Conservation (phyloP, 805 yeast species). For the Candida golubevii region DNA sequence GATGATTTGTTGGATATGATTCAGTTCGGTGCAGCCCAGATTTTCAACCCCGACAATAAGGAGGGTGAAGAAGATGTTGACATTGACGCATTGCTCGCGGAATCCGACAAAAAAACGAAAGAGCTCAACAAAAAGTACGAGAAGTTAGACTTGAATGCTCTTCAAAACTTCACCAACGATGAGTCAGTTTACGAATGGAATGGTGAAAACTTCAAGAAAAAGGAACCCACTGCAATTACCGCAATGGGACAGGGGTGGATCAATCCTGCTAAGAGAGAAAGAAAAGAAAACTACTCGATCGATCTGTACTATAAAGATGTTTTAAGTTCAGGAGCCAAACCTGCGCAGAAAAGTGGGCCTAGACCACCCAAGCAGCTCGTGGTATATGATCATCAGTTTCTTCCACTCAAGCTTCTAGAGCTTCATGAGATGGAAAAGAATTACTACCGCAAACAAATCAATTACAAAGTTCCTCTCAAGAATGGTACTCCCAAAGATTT, state of each 20-base stretch:
- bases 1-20: conserved; percentile 78
- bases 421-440: conserved; percentile 79
- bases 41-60: conserved; percentile 37
- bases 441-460: conserved; percentile 64
- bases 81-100: conserved; percentile 55
- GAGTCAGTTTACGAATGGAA: conserved; percentile 80
- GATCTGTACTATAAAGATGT: conserved; percentile 85
- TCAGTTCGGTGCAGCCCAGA: conserved; percentile 74
- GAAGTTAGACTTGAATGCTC: conserved; percentile 67
- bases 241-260: conserved; percentile 64
- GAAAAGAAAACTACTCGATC: conserved; percentile 80
- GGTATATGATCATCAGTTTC: conserved; percentile 88
- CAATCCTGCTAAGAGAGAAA: conserved; percentile 79
- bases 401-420: conserved; percentile 69
- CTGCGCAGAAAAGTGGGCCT: conserved; percentile 52
- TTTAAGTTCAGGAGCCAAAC: conserved; percentile 55
- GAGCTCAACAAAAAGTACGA: conserved; percentile 61
- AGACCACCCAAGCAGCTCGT: conserved; percentile 81
- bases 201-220: conserved; percentile 74
- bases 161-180: conserved; percentile 70
- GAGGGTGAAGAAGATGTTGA: conserved; percentile 47
- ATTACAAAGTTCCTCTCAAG: conserved; percentile 59
- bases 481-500: conserved; percentile 44
- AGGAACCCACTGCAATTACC: conserved; percentile 42
- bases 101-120: conserved; percentile 61